Evolutionary conservation across 1,139 yeast species (phyloP).

Genomic region (Protomyces inouyei): DNA sequence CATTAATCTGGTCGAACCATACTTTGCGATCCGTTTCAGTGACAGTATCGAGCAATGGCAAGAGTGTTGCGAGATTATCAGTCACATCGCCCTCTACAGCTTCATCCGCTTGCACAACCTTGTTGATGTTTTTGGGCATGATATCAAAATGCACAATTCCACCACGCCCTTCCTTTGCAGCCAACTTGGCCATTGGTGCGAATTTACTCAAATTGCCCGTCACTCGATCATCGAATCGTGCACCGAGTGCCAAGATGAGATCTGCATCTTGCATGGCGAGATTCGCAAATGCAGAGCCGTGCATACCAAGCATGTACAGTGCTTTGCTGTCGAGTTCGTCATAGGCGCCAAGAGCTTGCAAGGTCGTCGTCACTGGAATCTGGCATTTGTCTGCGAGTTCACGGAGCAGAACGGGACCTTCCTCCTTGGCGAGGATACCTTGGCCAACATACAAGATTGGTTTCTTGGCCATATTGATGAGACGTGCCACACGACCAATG

Average conservation of each 20-base stretch:
- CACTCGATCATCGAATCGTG: slow-evolving; percentile 97
- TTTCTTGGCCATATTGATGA: slow-evolving; percentile 74
- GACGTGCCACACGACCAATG: slow-evolving; percentile 67
- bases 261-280: slow-evolving; percentile 91
- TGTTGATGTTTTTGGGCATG: slow-evolving; percentile 92
- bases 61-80: slow-evolving; percentile 61
- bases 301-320: slow-evolving; percentile 96
- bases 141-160: slow-evolving; percentile 96
- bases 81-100: slow-evolving; percentile 97
- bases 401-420: slow-evolving; percentile 73
- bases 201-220: slow-evolving; percentile 79
- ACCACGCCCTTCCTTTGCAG: slow-evolving; percentile 83
- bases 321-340: slow-evolving; percentile 90
- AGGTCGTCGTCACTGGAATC: slow-evolving; percentile 92
- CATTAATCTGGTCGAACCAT: slow-evolving; percentile 69
- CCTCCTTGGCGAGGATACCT: slow-evolving; percentile 73
- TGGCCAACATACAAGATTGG: slow-evolving; percentile 91
- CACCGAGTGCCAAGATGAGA: slow-evolving; percentile 88
- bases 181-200: slow-evolving; percentile 88
- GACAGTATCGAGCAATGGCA: slow-evolving; percentile 50
- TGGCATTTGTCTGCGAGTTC: slow-evolving; percentile 85
- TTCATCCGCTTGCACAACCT: slow-evolving; percentile 94
- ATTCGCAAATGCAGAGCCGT: slow-evolving; percentile 93
- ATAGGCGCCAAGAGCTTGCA: slow-evolving; percentile 90
- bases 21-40: slow-evolving; percentile 52